Conservation (phyloP, 176 grass and related monocot genomes). For the Juncus inflexus region DNA sequence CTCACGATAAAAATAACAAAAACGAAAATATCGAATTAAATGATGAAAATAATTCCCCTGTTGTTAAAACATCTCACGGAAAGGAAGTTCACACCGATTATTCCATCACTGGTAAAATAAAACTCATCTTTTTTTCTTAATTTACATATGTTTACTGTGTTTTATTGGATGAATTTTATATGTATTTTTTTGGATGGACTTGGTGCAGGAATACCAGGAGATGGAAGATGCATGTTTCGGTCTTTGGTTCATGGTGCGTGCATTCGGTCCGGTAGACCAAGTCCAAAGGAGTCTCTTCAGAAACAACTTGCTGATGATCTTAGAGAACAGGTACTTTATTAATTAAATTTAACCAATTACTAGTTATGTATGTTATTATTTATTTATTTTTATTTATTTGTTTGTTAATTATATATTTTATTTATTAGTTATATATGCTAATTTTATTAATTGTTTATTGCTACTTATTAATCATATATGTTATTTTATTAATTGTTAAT, state of each 20-base stretch:
- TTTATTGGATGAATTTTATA: background rate
- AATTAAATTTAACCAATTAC: background rate
- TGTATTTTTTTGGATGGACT: slow-evolving; percentile 27
- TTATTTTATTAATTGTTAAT: background rate
- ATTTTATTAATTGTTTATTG: background rate
- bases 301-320: slow-evolving; percentile 81
- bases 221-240: slow-evolving; percentile 80
- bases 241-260: slow-evolving; percentile 76
- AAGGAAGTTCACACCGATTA: slow-evolving; percentile 83
- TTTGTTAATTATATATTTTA: too few species aligned
- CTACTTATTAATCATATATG: background rate
- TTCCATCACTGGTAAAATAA: slow-evolving; percentile 69
- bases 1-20: slow-evolving; percentile 28
- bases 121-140: background rate
- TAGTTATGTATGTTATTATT: background rate
- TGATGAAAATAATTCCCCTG: slow-evolving; percentile 21
- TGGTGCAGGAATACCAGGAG: slow-evolving; percentile 70
- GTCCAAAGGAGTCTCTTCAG: slow-evolving; percentile 65
- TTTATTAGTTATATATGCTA: background rate
- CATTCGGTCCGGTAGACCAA: slow-evolving; percentile 37
- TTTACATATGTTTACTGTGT: background rate
- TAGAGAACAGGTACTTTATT: slow-evolving; percentile 50
- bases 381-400: too few species aligned
- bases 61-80: slow-evolving; percentile 45
- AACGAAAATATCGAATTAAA: background rate